A percentile compares a stretch with the other conserved stretches of the same genome.
These are phyloP conservation scores for Microsporum canis DNA, from an alignment of 2,329 filamentous ascomycete species.

Conservation along the genomic window DNA sequence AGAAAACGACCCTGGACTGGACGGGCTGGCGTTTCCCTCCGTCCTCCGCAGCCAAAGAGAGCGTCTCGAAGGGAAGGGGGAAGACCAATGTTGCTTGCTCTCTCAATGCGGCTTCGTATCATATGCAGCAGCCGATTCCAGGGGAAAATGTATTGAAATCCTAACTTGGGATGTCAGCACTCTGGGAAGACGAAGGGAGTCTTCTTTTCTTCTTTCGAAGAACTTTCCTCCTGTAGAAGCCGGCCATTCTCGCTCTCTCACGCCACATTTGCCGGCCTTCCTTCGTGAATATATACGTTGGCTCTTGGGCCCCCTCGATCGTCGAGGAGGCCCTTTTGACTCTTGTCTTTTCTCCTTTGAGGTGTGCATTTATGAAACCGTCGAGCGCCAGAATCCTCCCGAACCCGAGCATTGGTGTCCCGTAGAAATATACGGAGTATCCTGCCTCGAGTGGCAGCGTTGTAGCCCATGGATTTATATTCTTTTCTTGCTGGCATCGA, in stretches of 20 bases:
- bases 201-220: background rate
- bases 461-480: background rate
- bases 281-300: background rate
- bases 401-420: background rate
- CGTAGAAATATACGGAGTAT: background rate
- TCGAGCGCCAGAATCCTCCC: background rate
- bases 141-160: background rate
- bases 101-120: background rate
- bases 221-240: background rate
- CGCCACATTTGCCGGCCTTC: background rate
- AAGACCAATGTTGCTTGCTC: background rate
- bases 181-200: background rate
- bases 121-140: background rate
- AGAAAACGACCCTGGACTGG: background rate
- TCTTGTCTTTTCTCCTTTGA: background rate
- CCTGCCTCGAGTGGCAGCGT: background rate
- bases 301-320: slow-evolving; percentile 3
- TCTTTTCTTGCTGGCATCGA: background rate
- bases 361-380: background rate
- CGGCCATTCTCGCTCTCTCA: background rate
- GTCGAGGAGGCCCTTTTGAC: background rate
- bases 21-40: background rate
- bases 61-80: background rate
- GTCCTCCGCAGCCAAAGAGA: background rate
- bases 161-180: too few species aligned